Base-by-base conservation (phyloP, 2,329 filamentous ascomycete genomes). In the Cercospora sp. region DNA sequence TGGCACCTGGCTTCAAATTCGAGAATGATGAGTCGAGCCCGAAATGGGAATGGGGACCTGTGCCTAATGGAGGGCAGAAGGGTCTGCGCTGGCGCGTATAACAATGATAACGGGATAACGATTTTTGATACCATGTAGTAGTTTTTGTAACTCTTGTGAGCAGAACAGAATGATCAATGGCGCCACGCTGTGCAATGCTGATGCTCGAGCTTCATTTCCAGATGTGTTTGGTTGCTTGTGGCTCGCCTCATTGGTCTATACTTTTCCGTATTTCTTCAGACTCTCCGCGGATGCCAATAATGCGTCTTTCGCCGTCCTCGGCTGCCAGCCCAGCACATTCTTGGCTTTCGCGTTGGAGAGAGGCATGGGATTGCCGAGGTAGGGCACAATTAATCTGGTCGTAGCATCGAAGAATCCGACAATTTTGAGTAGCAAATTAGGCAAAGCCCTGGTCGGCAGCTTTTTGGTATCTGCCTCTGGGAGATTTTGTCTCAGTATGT, bases 1-100 rank as follows among this genome's bases (percentile, higher is more conserved):
- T 77, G 18, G 72, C 72, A 36, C 75, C 76, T 1, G 71, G 74
- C 2, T 69, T 74, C 39, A 74, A 70, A 36, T 74, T 68, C 36
- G 64, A 71, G 2, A 71, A 67, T 16, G 68, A 63, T 0, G 64
- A 68, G 31, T 60, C 62, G 8, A 65, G 51, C 23, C 61, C 72
- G 13, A 59, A 59, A 13, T 71, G 69, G 71, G 45, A 45, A 23
- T 58, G 48, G 33, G 71, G 69, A 6, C 69, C 68, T 7, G 69
- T 72, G 26, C 69, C 70, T 6, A 70, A 72, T 58, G 69, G 70
- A 26, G 69, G 69, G 18, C 51, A 64, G 55, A 64, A 64, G 23
- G 66, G 66, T 3, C 28, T 64, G 66, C 3, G 55, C n/a, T 67
- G 66, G 66, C 55, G 57, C 20, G 65, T 60, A 23, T 63, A 36